Evolutionary conservation across 345 rosid species (phyloP), one percentile per base, ranked within the genome.

Genomic region (Euphorbia lathyris): DNA sequence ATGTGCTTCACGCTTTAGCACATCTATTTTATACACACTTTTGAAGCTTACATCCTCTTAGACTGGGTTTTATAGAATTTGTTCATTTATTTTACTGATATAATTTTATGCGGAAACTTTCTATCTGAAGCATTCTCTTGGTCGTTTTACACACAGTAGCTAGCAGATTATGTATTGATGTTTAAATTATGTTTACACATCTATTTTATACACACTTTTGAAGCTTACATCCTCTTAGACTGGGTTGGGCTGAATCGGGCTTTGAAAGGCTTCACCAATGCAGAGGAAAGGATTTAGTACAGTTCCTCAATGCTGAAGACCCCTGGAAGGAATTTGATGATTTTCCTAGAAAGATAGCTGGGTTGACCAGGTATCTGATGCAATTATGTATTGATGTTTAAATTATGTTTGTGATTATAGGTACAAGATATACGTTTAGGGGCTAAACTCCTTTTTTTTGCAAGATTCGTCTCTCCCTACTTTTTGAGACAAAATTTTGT

Each of bases 251-350:
- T 13, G 99, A 92, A 75, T 86, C 95, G 12, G 96, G 95, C 61
- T 67, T 96, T 84, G 98, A 96, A 82, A 87, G 97, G 81, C 98
- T 96, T 71, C 99, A 96, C 83, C 95, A 88, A 66, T 96, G 99
- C 76, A 90, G 93, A 53, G 99, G 92, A 84, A 92, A 92, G 80
- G 99, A 92, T 63, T 80, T 96, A 66, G 86, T 43, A 7, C 85
- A 72, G 68, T 92, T 89, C 79, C 80, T 90, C 43, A 67, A 3
- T 34, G 83, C 83, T 0, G 96, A 85, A 9, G 82, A 73, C 53
- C 86, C 91, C 26, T 83, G 89, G 61, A 80, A 82, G 76, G 88
- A 83, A 63, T 96, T 96, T 60, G 86, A 88, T 66, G 96, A 92
- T 69, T 96, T 90, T 81, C 97, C 98, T 32, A 81, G 95, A 19